Percentiles rank a stretch among this genome's conserved stretches.
Evolutionary conservation across 1,139 yeast species (phyloP).

Genomic region (Kodamaea derodonti): DNA sequence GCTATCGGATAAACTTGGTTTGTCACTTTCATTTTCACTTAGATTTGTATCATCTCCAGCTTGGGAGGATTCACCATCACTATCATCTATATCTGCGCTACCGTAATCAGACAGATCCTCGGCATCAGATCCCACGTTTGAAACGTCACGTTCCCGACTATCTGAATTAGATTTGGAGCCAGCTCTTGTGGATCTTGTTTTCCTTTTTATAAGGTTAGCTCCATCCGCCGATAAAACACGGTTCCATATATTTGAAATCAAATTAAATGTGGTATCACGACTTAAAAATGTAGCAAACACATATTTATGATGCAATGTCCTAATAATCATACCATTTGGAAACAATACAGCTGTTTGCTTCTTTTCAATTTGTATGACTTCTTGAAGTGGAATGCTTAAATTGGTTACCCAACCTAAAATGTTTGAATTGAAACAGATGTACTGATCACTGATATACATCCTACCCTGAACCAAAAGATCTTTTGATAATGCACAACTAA

Average conservation of each 20-base stretch:
- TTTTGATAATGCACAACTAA: constrained; percentile 66
- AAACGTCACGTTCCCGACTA: constrained; percentile 7
- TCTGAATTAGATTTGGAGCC: constrained; percentile 12
- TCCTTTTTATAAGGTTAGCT: constrained; percentile 5
- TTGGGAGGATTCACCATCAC: constrained; percentile 4
- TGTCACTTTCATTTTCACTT: constrained; percentile 7
- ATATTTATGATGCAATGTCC: constrained; percentile 67
- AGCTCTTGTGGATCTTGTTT: constrained; percentile 6
- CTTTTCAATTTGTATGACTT: constrained; percentile 68
- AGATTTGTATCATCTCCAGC: constrained; percentile 4
- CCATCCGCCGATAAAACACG: constrained; percentile 29
- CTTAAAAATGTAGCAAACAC: constrained; percentile 69
- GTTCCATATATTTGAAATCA: constrained; percentile 63
- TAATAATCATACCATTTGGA: constrained; percentile 70
- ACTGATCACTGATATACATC: constrained; percentile 57
- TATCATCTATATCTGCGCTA: constrained; percentile 1
- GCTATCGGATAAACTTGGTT: constrained; percentile 4
- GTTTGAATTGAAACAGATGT: constrained; percentile 66
- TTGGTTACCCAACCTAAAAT: constrained; percentile 74
- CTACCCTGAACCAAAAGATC: constrained; percentile 74
- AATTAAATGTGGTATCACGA: constrained; percentile 62
- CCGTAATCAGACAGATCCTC: constrained; percentile 1
- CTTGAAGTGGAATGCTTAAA: constrained; percentile 61
- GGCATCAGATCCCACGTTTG: not conserved
- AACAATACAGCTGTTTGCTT: constrained; percentile 69